Evolutionary conservation across 2,329 filamentous ascomycete species (phyloP).

Genomic region (Aspergillus ochraceoroseus): DNA sequence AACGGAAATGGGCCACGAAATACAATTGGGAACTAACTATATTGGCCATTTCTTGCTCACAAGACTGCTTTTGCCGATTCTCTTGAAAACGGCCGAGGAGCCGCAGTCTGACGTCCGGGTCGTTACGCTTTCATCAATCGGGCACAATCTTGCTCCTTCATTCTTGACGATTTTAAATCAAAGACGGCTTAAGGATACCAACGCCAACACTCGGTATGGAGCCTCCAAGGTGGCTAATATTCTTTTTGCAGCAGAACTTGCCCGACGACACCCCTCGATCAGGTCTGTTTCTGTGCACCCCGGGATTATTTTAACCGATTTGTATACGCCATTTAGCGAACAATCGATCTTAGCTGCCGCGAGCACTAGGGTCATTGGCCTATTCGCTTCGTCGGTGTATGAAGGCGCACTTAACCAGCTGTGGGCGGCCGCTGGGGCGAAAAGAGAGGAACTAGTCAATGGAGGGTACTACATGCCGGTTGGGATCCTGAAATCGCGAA

Average conservation of each 20-base stretch:
- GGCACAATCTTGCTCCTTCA: constrained; percentile 7
- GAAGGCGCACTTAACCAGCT: constrained; percentile 27
- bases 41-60: constrained; percentile 39
- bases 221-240: constrained; percentile 48
- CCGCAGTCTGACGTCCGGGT: constrained; percentile 8
- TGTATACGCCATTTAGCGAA: constrained; percentile 25
- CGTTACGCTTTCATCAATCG: constrained; percentile 9
- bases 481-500: constrained; percentile 24
- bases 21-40: constrained; percentile 41
- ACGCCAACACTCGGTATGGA: constrained; percentile 39
- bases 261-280: constrained; percentile 33
- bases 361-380: constrained; percentile 14
- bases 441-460: constrained; percentile 24
- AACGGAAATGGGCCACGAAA: constrained; percentile 37
- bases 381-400: constrained; percentile 21
- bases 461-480: constrained; percentile 32
- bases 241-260: constrained; percentile 43
- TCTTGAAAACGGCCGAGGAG: constrained; percentile 7
- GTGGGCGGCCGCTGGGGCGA: constrained; percentile 30
- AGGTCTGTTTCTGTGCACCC: constrained; percentile 46
- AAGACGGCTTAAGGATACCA: constrained; percentile 27
- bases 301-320: constrained; percentile 38
- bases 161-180: constrained; percentile 32
- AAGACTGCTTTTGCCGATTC: constrained; percentile 4
- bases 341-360: constrained; percentile 9